Evolutionary conservation across 257 asterid genomes (phyloP).

Genomic region (Cynanchum wilfordii): DNA sequence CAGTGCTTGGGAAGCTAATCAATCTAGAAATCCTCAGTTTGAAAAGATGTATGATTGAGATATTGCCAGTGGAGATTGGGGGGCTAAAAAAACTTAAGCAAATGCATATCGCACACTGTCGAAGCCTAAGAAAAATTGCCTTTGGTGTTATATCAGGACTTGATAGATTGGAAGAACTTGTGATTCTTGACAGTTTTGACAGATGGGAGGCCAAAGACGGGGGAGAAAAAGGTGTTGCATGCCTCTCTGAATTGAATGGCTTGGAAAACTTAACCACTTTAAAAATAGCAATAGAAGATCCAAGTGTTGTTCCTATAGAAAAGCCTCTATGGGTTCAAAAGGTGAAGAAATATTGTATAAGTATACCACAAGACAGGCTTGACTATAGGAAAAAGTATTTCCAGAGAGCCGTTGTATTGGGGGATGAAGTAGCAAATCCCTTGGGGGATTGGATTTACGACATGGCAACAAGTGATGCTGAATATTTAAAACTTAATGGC

Average conservation of each 20-base stretch:
- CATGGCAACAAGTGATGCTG: neutral
- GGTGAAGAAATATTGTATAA: too few relatives aligned
- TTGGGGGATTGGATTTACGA: constrained; percentile 6
- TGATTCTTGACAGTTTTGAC: neutral
- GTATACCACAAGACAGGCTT: too few relatives aligned
- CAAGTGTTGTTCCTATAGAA: neutral
- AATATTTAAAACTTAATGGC: neutral
- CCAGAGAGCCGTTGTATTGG: too few relatives aligned
- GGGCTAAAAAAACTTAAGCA: constrained; percentile 4
- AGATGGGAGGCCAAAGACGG: neutral
- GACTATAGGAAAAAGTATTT: too few relatives aligned
- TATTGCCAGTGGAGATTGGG: constrained; percentile 15
- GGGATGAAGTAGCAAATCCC: neutral
- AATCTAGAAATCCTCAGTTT: constrained; percentile 18
- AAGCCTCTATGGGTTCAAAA: neutral
- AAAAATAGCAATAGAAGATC: neutral
- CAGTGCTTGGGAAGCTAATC: constrained; percentile 8
- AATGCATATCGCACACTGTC: neutral
- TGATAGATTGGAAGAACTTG: constrained; percentile 14
- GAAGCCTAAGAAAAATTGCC: neutral
- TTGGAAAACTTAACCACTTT: neutral
- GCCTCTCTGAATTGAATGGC: neutral
- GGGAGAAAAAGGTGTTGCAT: neutral
- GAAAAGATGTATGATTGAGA: neutral
- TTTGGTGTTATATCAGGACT: constrained; percentile 10